These are phyloP conservation scores for Capniomyces stellatus DNA, from an alignment of 371 early-diverging fungal genomes.

Conservation along the genomic window DNA sequence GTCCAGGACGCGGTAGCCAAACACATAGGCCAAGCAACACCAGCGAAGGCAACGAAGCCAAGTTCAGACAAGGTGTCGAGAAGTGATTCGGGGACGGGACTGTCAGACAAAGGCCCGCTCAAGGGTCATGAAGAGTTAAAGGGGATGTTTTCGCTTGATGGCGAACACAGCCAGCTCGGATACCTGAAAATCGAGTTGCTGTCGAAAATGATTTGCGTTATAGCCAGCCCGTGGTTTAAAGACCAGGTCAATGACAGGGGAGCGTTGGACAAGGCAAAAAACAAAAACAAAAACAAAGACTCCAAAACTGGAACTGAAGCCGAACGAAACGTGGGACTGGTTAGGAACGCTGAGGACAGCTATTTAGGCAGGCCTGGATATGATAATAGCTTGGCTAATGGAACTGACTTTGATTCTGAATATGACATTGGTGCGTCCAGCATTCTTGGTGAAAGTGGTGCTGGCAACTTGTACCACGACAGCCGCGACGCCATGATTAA, in stretches of 20 bases:
- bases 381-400: neutral
- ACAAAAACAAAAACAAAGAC: neutral
- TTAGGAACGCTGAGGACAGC: neutral
- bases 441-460: too few relatives aligned
- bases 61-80: neutral
- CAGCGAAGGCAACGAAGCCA: neutral
- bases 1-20: neutral
- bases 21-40: neutral
- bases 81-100: constrained; percentile 1
- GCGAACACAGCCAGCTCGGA: constrained; percentile 28
- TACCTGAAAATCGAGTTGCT: constrained; percentile 30
- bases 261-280: neutral
- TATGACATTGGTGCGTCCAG: too few relatives aligned
- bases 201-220: constrained; percentile 20
- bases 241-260: constrained; percentile 9
- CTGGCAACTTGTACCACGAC: neutral
- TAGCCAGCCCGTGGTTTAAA: constrained; percentile 30
- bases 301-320: neutral
- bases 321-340: neutral
- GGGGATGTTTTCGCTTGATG: constrained; percentile 32
- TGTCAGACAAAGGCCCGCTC: neutral
- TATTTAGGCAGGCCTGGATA: neutral
- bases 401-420: neutral
- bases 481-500: neutral
- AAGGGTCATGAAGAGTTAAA: constrained; percentile 2